Base-by-base conservation (phyloP, 352 stramenopile species). In the Pythium monospermum region DNA sequence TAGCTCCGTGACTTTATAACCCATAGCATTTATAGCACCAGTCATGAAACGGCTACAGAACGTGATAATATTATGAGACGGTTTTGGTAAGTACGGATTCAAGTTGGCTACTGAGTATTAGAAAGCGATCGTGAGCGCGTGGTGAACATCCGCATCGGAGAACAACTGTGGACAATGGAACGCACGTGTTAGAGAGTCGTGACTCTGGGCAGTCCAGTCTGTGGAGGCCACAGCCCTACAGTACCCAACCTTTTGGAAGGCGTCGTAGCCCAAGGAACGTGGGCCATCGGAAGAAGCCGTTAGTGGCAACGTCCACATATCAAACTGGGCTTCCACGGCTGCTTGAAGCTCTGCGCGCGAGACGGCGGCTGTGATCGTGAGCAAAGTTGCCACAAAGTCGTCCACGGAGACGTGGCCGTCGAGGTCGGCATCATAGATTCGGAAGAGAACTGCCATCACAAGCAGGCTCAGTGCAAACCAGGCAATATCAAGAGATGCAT, bases 391-490 rank as follows among this genome's bases (percentile, higher is more conserved):
- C 21, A 73, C n/a, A 39, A 76, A 65, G 36, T 82, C 60, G 18
- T 68, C 51, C 3, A 70, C 37, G 0, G 56, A 66, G 35, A 67
- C 57, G 4, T 13, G 46, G 10, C 68, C 68, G 13, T 74, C 71
- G 3, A 7, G 31, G 7, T 73, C 64, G 16, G 36, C 36, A 15
- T 83, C 71, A 32, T 75, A 79, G 2, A 76, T 23, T 21, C 68
- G 57, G 33, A 79, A 83, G 1, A 83, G 25, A 12, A 75, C 71
- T 82, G 16, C 15, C 28, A 6, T 10, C 10, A 23, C 18, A 38
- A 13, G n/a, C n/a, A n/a, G n/a, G n/a, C n/a, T n/a, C n/a, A n/a
- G n/a, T n/a, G n/a, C n/a, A n/a, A n/a, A n/a, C n/a, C n/a, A n/a
- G n/a, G n/a, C n/a, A 21, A 11, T 21, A 39, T 19, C 43, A 25